Evolutionary conservation across 2,329 filamentous ascomycete species (phyloP), one percentile per base, ranked within the genome.

Genomic region (Pseudocercospora crystallina): DNA sequence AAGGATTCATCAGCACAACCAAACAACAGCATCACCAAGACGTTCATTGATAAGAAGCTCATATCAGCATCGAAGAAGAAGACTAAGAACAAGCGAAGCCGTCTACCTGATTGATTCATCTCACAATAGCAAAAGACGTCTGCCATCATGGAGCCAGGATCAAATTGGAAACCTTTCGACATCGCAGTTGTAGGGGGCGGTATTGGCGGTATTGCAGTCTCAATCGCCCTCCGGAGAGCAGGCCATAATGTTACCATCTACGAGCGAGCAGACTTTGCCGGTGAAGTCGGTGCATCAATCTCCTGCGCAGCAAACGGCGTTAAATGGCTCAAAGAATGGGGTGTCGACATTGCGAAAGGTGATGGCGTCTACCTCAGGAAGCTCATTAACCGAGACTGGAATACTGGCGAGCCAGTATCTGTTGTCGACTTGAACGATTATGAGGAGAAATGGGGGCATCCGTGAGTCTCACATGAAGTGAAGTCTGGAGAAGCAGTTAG

Each of bases 221-320:
- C 77, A 0, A 77, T 79, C 41, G 73, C 79, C 1, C 70, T 83
- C 5, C 73, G 79, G 15, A 75, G 77, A 15, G 73, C 75, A 12
- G 80, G 80, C 43, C 79, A 81, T 63, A 65, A 69, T 4, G 78
- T 81, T 2, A 85, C 80, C 14, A 78, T 88, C 55, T 87, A 87
- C 62, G 85, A 65, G 44, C 79, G 79, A 33, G 75, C 78, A 31
- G 82, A 87, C 65, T 87, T 82, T 58, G 83, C 78, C 0, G 83
- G 84, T 11, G 85, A 88, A 63, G 83, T 85, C 0, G 85, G 85
- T 10, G 83, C 83, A 0, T 85, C 83, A 0, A 77, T 86, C 0
- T 84, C 80, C 0, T 87, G 84, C 60, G 85, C 85, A 1, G 83
- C 85, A 8, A 88, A 88, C 60, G 85, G 84, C 7, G 85, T 84